Conservation (phyloP, 176 grass and related monocot genomes). For the Bolboschoenus planiculmis region DNA sequence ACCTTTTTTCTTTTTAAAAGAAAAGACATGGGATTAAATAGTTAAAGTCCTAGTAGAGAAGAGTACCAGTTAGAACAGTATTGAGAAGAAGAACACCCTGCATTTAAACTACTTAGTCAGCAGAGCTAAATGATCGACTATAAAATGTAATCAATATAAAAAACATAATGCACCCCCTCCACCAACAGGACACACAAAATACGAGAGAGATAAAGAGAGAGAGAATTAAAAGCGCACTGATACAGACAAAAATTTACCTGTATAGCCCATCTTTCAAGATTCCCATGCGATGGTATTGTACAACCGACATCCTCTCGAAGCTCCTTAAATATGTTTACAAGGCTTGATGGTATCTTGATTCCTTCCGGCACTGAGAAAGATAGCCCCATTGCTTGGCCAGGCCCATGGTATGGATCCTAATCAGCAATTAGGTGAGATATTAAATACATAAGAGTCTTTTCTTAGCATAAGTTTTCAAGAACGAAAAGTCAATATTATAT, state of each 20-base stretch:
- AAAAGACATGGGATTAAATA: too few relatives aligned
- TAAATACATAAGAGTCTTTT: not conserved
- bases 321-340: conserved; percentile 89
- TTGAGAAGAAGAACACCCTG: conserved; percentile 97
- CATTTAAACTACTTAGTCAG: conserved; percentile 33
- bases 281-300: conserved; percentile 75
- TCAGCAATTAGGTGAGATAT: not conserved
- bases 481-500: not conserved
- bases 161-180: not conserved
- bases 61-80: conserved; percentile 80
- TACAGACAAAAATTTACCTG: conserved; percentile 44
- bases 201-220: not conserved
- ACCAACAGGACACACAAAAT: not conserved
- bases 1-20: too few relatives aligned
- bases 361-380: conserved; percentile 89
- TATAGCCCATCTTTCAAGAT: conserved; percentile 95
- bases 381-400: conserved; percentile 90
- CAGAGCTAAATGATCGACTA: not conserved
- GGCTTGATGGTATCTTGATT: conserved; percentile 74
- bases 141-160: not conserved
- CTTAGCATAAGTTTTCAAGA: not conserved
- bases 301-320: conserved; percentile 73
- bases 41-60: not conserved
- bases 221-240: not conserved
- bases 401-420: conserved; percentile 96